Evolutionary conservation across 2,329 filamentous ascomycete genomes (phyloP), one percentile per base, ranked within the genome.

Genomic region (Aspergillus arachidicola): DNA sequence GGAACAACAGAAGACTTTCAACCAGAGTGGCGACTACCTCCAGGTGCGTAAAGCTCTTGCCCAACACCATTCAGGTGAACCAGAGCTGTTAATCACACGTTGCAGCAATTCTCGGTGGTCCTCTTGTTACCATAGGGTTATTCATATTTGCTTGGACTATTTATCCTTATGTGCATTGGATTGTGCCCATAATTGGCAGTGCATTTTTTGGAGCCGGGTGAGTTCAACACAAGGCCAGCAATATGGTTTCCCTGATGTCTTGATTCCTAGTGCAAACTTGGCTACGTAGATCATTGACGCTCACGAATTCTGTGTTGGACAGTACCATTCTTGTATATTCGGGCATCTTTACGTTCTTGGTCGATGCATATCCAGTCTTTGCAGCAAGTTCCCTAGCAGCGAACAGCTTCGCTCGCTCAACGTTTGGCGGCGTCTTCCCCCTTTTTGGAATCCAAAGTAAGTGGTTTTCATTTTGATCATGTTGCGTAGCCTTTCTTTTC

Each of bases 91-190:
- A 21, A 28, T 38, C 59, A 16, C 6, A 30, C 56, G 28, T 41
- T 57, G 41, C 46, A 79, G 79, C 89, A 23, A 90, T 94, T 58
- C 75, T 84, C 9, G 94, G 94, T n/a, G 89, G 89, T 0, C 78
- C 93, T 51, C 78, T 96, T 11, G 92, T 95, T 36, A 92, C 93
- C 6, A 82, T 91, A 61, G 92, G 92, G 7, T 80, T 98, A 19
- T 96, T 97, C 77, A 91, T 92, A 79, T 97, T 97, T 78, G 93
- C 88, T 10, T 97, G 93, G 91, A 93, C 91, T 5, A 90, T 91
- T 16, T 94, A 89, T 75, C 77, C 88, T 57, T 68, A 75, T 2
- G 86, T 97, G 56, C 90, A 92, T 78, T 94, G 89, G 89, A 90
- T 92, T 65, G 84, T 89, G 53, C 89, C 91, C 30, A 89, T 93